Evolutionary conservation across 2,329 filamentous ascomycete genomes (phyloP), one percentile per base, ranked within the genome.

Genomic region (Pleoardoris graminearum): DNA sequence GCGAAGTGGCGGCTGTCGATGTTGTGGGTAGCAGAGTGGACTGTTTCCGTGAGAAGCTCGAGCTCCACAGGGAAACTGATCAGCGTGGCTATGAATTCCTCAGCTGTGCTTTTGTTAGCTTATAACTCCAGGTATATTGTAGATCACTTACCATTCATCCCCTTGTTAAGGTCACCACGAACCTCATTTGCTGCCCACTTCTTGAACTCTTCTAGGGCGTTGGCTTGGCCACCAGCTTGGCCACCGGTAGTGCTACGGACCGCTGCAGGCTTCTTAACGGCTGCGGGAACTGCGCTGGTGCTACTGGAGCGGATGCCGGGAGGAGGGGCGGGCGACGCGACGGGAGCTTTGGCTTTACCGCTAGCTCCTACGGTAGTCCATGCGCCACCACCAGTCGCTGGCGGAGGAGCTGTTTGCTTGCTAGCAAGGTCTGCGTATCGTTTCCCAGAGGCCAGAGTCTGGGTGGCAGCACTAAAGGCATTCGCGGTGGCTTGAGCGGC

Each of bases 311-410:
- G 72, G 21, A 71, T 76, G 4, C 75, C 72, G 21, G 79, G 70
- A 47, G 78, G 74, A 17, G 75, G 62, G 81, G 59, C 76, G 57
- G 80, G 78, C 2, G 80, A 76, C 12, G 85, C 81, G 0, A 80
- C 83, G 3, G 90, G 88, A 23, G 84, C 78, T 79, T 96, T 97
- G 44, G 89, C 84, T 78, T 97, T 99, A 12, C 94, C 94, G 60
- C 92, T 88, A 29, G 93, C 91, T 42, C 94, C 94, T 35, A 99
- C 93, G 0, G 92, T 97, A 10, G 92, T 93, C 94, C 94, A 99
- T 1, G 91, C 91, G 51, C 82, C 79, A 25, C 57, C 77, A 4
- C 65, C 62, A 50, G 75, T 73, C n/a, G 77, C 53, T 70, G 74
- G 67, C 17, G 67, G 56, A 19, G 78, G 73, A 17, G 80, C 71